Base-by-base conservation (phyloP, 768 basidiomycete species). In the Lactifluus subvellereus region DNA sequence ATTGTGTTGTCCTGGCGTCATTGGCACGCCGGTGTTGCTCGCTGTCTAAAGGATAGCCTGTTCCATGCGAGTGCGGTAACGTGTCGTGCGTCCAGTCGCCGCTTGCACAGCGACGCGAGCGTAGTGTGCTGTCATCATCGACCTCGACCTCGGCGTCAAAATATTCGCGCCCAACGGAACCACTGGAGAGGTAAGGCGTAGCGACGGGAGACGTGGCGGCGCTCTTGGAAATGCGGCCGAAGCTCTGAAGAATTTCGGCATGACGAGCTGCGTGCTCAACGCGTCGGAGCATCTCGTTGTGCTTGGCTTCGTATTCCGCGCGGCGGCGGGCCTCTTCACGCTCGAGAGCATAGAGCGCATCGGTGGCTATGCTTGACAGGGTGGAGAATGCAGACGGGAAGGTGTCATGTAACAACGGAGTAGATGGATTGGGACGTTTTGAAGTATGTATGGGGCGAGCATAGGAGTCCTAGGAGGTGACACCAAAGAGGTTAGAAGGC, bases 311-410 rank as follows among this genome's bases (percentile, higher is more conserved):
- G 68, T 80, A 85, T 69, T 87, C 85, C 6, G 85, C 86, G 48
- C 86, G 77, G 30, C 86, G 78, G 59, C 84, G 79, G 4, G 79
- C 79, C 73, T 97, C 95, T 63, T 87, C 82, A 43, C 86, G 86
- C 72, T 98, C 95, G 35, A 98, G 85, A 68, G 87, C 86, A 69
- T 90, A 88, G 8, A 98, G 81, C 71, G 97, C 92, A 61, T 92
- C 92, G 76, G 95, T 88, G 3, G 94, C 94, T 20, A 89, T 77
- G 35, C 77, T 87, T 50, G 88, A 87, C 20, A 91, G 74, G 1
- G 87, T 80, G n/a, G 83, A 82, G 69, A 90, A 68, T 55, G 69
- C 69, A 56, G 71, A 70, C 38, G 68, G 60, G 60, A 69, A 64
- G 59, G 67, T 59, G 50, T 74, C 72, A 35, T 71, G 57, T 16